phyloP scores from a whole-genome alignment of 225 moss, liverwort and hornwort genomes.

The Pseudisothecium myosuroides region DNA sequence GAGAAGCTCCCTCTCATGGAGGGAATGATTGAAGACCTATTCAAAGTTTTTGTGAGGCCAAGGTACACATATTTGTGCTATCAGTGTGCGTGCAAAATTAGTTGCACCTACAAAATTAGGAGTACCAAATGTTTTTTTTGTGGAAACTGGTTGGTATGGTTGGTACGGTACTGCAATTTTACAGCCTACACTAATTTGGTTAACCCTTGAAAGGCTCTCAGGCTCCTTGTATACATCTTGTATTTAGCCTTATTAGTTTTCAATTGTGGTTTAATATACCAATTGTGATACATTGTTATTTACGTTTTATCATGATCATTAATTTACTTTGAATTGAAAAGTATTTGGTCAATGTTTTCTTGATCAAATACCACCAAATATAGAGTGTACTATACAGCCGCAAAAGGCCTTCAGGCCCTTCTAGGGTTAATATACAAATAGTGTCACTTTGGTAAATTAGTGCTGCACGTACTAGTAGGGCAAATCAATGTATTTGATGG shows the following conservation, averaged over 20 bases:
- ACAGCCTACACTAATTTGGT: not conserved
- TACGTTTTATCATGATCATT: too few species aligned
- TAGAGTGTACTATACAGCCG: too few species aligned
- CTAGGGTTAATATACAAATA: not conserved
- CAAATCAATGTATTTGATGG: not conserved
- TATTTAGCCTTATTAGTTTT: too few species aligned
- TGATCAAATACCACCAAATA: too few species aligned
- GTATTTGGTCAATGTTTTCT: too few species aligned
- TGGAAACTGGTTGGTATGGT: not conserved
- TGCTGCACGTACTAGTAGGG: not conserved
- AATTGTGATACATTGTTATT: too few species aligned
- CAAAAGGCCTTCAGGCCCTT: too few species aligned
- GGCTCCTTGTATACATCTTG: too few species aligned
- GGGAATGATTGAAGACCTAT: not conserved
- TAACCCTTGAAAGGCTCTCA: too few species aligned
- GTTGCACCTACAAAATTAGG: not conserved
- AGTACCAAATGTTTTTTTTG: not conserved
- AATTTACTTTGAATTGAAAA: too few species aligned
- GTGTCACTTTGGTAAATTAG: not conserved
- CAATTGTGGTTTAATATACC: too few species aligned
- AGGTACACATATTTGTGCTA: not conserved
- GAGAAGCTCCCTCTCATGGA: not conserved
- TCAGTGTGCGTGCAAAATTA: not conserved
- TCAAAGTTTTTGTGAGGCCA: not conserved
- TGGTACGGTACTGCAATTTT: not conserved